Percentiles rank a stretch among this genome's conserved stretches.
Evolutionary conservation across 139 green algal genomes (phyloP).

Genomic region (Diplosphaera chodatii): DNA sequence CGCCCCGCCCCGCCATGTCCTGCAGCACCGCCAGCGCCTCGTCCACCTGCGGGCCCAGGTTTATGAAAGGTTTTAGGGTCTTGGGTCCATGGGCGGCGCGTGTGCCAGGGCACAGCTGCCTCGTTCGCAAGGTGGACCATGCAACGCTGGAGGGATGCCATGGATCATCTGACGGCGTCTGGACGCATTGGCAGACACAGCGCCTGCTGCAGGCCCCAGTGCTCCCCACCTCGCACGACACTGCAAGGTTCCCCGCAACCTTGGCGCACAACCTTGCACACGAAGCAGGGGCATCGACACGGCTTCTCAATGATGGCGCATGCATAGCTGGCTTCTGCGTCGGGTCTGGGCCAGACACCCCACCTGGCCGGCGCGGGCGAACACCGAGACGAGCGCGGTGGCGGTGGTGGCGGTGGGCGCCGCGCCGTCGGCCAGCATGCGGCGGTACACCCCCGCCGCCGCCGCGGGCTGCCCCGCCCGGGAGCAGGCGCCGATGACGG

Average conservation of each 20-base stretch:
- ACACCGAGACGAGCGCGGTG: conserved; percentile 78
- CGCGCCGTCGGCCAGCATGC: conserved; percentile 66
- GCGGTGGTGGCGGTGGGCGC: conserved; percentile 76
- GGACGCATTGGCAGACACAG: too few relatives aligned
- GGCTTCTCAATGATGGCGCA: background rate
- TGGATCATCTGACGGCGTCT: too few relatives aligned
- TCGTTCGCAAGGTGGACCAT: too few relatives aligned
- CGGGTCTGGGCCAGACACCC: too few relatives aligned
- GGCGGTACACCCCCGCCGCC: conserved; percentile 68
- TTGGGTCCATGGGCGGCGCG: background rate
- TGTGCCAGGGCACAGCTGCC: too few relatives aligned
- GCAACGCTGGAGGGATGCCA: too few relatives aligned
- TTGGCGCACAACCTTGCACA: too few relatives aligned
- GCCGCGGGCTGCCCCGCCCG: conserved; percentile 47
- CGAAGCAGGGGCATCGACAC: too few relatives aligned
- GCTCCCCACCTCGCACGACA: too few relatives aligned
- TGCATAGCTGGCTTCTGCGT: too few relatives aligned
- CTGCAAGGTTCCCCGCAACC: too few relatives aligned
- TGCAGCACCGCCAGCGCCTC: conserved; percentile 62
- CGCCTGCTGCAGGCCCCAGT: too few relatives aligned
- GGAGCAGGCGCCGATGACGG: conserved; percentile 64
- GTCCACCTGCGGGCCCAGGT: conserved; percentile 29
- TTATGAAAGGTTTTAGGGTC: background rate
- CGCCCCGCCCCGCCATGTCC: conserved; percentile 28
- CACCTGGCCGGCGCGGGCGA: conserved; percentile 67